Percentiles rank a stretch among this genome's conserved stretches.
phyloP scores from a whole-genome alignment of 352 stramenopile species.

The Aphanomyces cochlioides region DNA sequence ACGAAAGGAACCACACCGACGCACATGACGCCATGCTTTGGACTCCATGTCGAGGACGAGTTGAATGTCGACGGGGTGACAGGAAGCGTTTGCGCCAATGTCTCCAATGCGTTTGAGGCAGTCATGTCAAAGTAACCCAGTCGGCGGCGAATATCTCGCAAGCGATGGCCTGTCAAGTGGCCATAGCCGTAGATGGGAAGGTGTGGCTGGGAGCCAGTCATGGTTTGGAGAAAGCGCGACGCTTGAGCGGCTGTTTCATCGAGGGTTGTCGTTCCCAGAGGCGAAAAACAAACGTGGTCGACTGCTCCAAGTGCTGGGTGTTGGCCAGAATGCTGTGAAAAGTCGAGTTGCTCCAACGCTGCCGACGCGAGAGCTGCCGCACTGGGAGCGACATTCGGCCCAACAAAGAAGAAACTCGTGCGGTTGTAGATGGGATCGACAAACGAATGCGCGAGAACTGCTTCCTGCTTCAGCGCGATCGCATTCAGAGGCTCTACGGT shows the following conservation, averaged over 20 bases:
- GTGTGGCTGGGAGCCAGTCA: background rate
- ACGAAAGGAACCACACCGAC: conserved; percentile 2
- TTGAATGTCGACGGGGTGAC: background rate
- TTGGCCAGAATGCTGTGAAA: background rate
- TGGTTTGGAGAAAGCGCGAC: background rate
- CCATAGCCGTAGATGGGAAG: conserved; percentile 13
- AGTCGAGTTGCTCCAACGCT: background rate
- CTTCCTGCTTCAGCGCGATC: background rate
- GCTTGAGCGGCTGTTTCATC: background rate
- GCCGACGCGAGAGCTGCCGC: background rate
- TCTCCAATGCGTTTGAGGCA: background rate
- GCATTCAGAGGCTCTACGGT: background rate
- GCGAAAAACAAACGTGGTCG: conserved; percentile 15
- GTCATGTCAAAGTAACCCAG: conserved; percentile 4
- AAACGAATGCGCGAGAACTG: conserved; percentile 9
- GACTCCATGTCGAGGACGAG: too few species aligned
- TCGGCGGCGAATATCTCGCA: background rate
- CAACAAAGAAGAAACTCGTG: conserved; percentile 18
- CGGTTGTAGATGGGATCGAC: conserved; percentile 10
- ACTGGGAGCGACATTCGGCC: background rate
- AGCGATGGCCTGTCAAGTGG: background rate
- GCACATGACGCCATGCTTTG: conserved; percentile 1
- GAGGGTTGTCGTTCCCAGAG: background rate
- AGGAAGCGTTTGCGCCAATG: background rate
- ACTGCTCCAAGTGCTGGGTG: conserved; percentile 2